Base-by-base conservation (phyloP, 192 early-diverging fungal genomes). In the Gamsiella multidivaricata region DNA sequence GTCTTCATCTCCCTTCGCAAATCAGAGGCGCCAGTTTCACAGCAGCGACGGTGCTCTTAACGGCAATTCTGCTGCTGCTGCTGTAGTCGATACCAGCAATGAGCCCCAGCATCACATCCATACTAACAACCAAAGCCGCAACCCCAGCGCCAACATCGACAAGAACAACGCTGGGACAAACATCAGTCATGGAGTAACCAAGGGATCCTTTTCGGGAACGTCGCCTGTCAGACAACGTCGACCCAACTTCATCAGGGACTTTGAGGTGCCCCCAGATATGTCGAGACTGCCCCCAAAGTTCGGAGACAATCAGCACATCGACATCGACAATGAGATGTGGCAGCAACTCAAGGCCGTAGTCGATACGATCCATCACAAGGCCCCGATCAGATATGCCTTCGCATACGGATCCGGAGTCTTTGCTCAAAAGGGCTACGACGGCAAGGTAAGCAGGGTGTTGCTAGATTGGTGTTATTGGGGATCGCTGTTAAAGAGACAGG, bases 391-490 rank as follows among this genome's bases (percentile, higher is more conserved):
- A 37, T 96, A 92, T 81, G 95, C 96, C 2, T 90, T 97, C 82
- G 96, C 94, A 5, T 99, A 99, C 76, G 98, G 98, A 10, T 94
- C 92, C 42, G 96, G 96, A 18, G 97, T 98, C 22, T 98, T 96
- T 82, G 82, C 85, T 39, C 98, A 99, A 78, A 79, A 83, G 9
- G 93, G 95, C 12, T 96, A 97, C 65, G 89, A 87, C 54, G 37
- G 60, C 58, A 83, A 85, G 81, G 88, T 84, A 81, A 80, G 36
- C 18, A 51, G 3, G 32, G 3, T n/a, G 12, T 5, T 5, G 18
- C 18, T 47, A 6, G 41, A 50, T 9, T 10, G 23, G 8, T 43
- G 36, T 22, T 11, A 17, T 32, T 36, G n/a, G 7, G 10, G 5
- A 23, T 54, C 8, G 22, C n/a, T n/a, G n/a, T n/a, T n/a, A n/a